Evolutionary conservation across 192 early-diverging fungal genomes (phyloP).

Genomic region (Phycomyces nitens): DNA sequence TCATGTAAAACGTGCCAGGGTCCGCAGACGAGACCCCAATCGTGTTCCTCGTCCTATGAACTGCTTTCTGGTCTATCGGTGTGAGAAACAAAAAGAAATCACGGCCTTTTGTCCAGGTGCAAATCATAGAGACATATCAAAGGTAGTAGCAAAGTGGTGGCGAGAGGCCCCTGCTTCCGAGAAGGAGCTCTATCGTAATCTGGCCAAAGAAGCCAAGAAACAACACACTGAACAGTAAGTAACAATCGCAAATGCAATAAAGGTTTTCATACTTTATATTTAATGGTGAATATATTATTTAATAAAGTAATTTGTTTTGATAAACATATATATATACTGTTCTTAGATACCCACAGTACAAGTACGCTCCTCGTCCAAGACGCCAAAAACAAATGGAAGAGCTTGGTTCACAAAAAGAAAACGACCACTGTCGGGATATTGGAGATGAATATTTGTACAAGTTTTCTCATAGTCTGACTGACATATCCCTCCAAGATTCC

Average conservation of each 20-base stretch:
- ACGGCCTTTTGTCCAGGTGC: conserved; percentile 39
- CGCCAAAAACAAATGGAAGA: no score
- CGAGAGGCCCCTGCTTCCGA: conserved; percentile 43
- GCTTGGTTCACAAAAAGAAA: no score
- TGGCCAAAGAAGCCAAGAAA: conserved; percentile 43
- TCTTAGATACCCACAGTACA: conserved; percentile 14
- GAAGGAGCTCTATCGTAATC: conserved; percentile 45
- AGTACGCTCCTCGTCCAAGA: neutral
- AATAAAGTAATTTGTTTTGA: no score
- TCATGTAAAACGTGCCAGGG: neutral
- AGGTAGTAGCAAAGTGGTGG: conserved; percentile 58
- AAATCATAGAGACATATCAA: conserved; percentile 55
- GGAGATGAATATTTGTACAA: no score
- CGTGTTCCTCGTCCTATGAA: conserved; percentile 46
- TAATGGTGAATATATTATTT: no score
- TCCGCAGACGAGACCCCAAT: neutral
- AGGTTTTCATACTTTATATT: no score
- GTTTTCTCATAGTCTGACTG: no score
- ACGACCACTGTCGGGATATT: no score
- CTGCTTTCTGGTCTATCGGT: conserved; percentile 62
- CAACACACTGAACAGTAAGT: conserved; percentile 36
- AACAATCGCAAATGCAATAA: no score
- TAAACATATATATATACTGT: no score
- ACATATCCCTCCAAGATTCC: no score
- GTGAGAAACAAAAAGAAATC: conserved; percentile 51